phyloP scores from a whole-genome alignment of 106 monocot species.

The Dendrobium catenatum region DNA sequence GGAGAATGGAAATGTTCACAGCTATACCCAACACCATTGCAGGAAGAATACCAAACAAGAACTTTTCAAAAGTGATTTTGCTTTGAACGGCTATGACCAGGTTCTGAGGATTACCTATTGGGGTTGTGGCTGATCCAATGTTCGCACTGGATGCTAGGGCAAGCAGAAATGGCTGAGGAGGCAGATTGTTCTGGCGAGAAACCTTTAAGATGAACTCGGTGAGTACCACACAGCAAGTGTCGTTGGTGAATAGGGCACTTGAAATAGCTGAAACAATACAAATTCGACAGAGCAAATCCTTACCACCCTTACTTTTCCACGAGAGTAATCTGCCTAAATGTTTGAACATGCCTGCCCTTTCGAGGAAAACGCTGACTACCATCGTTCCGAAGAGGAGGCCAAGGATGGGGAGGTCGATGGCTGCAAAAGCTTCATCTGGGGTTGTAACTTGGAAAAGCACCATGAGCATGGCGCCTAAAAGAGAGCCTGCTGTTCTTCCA shows the following conservation, averaged over 20 bases:
- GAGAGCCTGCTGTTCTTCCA: slow-evolving; percentile 81
- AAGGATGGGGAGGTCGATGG: slow-evolving; percentile 88
- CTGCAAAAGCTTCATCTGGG: slow-evolving; percentile 67
- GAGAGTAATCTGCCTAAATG: slow-evolving; percentile 59
- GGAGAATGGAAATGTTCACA: slow-evolving; percentile 49
- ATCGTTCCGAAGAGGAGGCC: slow-evolving; percentile 95
- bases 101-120: slow-evolving; percentile 93
- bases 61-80: slow-evolving; percentile 58
- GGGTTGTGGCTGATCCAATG: slow-evolving; percentile 76
- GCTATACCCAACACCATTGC: slow-evolving; percentile 58
- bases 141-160: slow-evolving; percentile 90
- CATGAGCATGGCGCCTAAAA: slow-evolving; percentile 77
- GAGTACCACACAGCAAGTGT: slow-evolving; percentile 83
- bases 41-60: slow-evolving; percentile 58
- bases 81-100: slow-evolving; percentile 80
- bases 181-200: slow-evolving; percentile 74
- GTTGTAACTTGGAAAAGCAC: slow-evolving; percentile 63
- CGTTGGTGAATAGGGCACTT: slow-evolving; percentile 87
- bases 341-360: slow-evolving; percentile 80
- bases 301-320: slow-evolving; percentile 69
- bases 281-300: slow-evolving; percentile 65
- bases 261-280: slow-evolving; percentile 63
- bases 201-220: slow-evolving; percentile 80
- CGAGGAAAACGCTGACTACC: slow-evolving; percentile 82
- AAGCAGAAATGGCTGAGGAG: slow-evolving; percentile 70